Conservation (phyloP, 352 stramenopile genomes). For the Peronosclerospora sorghi region DNA sequence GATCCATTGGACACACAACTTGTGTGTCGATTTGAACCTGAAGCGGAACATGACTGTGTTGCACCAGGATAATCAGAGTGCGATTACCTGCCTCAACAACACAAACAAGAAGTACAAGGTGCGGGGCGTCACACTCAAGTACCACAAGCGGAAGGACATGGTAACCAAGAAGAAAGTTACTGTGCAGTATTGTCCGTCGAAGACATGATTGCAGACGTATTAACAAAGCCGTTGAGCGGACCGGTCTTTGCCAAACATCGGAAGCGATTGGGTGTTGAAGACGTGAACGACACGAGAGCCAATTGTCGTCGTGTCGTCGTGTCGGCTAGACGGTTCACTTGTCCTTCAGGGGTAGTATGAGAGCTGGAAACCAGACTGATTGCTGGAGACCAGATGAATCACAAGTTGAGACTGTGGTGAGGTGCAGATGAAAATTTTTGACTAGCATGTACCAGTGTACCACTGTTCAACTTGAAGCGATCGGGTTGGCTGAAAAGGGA, state of each 20-base stretch:
- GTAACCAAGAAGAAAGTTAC: not conserved
- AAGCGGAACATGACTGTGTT: not conserved
- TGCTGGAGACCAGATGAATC: too few relatives aligned
- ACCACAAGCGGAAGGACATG: not conserved
- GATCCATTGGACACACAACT: conserved; percentile 5
- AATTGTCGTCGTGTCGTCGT: too few relatives aligned
- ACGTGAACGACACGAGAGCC: too few relatives aligned
- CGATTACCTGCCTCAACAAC: not conserved
- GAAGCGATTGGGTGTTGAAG: conserved; percentile 1
- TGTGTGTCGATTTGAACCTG: not conserved
- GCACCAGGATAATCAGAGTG: not conserved
- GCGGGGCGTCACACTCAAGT: not conserved
- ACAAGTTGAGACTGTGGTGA: too few relatives aligned
- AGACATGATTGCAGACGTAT: conserved; percentile 1
- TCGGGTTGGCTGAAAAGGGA: too few relatives aligned
- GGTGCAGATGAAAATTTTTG: too few relatives aligned
- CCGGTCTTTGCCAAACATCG: conserved; percentile 1
- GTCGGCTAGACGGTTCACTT: too few relatives aligned
- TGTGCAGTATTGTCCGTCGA: not conserved
- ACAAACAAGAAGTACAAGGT: conserved; percentile 1
- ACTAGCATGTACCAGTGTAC: too few relatives aligned
- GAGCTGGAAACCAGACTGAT: too few relatives aligned
- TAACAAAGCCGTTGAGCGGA: conserved; percentile 1
- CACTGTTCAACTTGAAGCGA: too few relatives aligned
- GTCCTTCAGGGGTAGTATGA: too few relatives aligned